Conservation (phyloP, 2,329 filamentous ascomycete species). For the Aspergillus vadensis region DNA sequence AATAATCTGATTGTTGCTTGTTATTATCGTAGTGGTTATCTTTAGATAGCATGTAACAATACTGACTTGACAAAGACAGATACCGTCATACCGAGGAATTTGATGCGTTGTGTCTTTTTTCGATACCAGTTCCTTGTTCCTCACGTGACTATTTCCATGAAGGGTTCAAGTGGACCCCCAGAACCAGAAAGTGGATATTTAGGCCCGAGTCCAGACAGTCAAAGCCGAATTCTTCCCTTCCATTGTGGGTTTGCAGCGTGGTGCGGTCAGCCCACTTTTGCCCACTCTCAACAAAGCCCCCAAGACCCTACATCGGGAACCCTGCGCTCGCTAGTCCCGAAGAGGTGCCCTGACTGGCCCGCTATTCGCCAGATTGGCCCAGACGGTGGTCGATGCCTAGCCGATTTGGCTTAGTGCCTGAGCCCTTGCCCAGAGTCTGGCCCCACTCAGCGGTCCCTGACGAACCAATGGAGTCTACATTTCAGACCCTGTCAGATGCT, state of each 20-base stretch:
- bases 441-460: background rate
- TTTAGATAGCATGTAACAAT: no score
- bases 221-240: background rate
- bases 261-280: background rate
- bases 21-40: no score
- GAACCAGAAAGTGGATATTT: no score
- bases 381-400: background rate
- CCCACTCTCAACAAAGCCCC: background rate
- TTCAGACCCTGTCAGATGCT: background rate
- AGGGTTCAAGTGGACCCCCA: no score
- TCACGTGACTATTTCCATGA: no score
- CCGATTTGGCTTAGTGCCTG: slow-evolving; percentile 7
- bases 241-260: background rate
- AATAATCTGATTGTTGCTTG: no score
- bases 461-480: background rate
- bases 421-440: background rate
- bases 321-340: background rate
- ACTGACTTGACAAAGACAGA: no score
- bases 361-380: background rate
- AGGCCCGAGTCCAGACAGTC: background rate
- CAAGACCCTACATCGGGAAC: slow-evolving; percentile 3
- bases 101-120: no score
- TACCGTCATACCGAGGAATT: no score
- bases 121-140: no score
- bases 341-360: background rate